Evolutionary conservation across 2,329 filamentous ascomycete species (phyloP).

Genomic region (Rhynchosporium graminicola): DNA sequence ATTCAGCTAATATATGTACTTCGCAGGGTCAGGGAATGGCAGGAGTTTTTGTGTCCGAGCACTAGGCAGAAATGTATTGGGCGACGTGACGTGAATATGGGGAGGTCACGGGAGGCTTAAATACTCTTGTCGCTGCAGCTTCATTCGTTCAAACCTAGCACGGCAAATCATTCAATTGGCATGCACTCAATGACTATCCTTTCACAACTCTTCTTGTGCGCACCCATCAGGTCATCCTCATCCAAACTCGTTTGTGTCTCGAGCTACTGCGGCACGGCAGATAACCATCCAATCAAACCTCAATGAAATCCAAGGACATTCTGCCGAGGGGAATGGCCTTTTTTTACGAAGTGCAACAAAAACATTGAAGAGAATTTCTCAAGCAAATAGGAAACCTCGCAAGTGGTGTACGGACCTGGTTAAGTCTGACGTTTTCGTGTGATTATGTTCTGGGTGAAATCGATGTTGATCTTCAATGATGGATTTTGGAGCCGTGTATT

Average conservation of each 20-base stretch:
- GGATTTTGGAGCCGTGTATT: too few species aligned
- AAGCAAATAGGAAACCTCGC: too few species aligned
- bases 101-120: background rate
- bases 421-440: too few species aligned
- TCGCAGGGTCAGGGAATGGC: conserved; percentile 82
- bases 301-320: background rate
- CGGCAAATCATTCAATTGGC: background rate
- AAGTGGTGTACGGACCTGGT: too few species aligned
- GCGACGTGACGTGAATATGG: background rate
- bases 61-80: conserved; percentile 40
- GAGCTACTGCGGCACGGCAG: background rate
- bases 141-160: background rate
- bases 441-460: too few species aligned
- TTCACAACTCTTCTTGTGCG: too few species aligned
- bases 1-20: background rate
- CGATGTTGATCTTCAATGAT: too few species aligned
- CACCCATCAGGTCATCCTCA: too few species aligned
- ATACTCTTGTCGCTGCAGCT: background rate
- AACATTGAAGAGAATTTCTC: background rate
- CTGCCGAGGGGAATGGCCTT: background rate
- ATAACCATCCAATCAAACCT: background rate
- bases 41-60: conserved; percentile 91
- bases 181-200: background rate
- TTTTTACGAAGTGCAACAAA: background rate
- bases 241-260: too few species aligned